These are phyloP conservation scores for Thermothielavioides terrestris DNA, from an alignment of 495 filamentous ascomycete genomes.

Conservation along the genomic window DNA sequence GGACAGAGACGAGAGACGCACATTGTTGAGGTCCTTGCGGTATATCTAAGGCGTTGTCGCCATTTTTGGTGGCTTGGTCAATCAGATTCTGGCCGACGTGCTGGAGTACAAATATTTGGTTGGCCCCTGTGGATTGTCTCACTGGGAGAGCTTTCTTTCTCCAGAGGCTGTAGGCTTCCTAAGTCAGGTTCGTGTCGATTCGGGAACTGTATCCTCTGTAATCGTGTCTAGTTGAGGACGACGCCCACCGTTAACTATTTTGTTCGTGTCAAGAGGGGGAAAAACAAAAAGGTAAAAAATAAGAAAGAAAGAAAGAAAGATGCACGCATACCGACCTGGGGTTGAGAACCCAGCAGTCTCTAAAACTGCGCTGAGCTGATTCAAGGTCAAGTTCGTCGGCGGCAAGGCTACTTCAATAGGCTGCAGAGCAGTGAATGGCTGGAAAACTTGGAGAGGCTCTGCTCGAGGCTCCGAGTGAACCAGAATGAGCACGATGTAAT, in stretches of 20 bases:
- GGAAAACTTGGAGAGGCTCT: too few species aligned
- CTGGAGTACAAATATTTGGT: slow-evolving; percentile 25
- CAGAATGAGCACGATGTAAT: too few species aligned
- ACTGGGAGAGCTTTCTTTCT: slow-evolving; percentile 10
- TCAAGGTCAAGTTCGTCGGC: too few species aligned
- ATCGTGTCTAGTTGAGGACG: slow-evolving; percentile 25
- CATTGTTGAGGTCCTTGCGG: not conserved
- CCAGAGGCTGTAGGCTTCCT: slow-evolving; percentile 24
- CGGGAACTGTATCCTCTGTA: slow-evolving; percentile 18
- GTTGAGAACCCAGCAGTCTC: not conserved
- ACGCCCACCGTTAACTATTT: too few species aligned
- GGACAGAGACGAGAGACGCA: not conserved
- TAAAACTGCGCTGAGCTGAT: not conserved
- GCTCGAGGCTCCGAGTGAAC: too few species aligned
- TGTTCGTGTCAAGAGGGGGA: too few species aligned
- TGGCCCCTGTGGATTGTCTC: slow-evolving; percentile 16
- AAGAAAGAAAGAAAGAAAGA: too few species aligned
- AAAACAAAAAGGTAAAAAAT: too few species aligned
- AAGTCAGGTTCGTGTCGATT: slow-evolving; percentile 23
- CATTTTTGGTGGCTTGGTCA: slow-evolving; percentile 4
- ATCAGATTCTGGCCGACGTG: slow-evolving; percentile 12
- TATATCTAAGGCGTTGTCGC: slow-evolving; percentile 15
- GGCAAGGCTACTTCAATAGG: too few species aligned
- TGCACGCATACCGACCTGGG: too few species aligned
- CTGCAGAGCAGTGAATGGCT: too few species aligned